Base-by-base conservation (phyloP, 371 early-diverging fungal species). In the Mortierella sp. region DNA sequence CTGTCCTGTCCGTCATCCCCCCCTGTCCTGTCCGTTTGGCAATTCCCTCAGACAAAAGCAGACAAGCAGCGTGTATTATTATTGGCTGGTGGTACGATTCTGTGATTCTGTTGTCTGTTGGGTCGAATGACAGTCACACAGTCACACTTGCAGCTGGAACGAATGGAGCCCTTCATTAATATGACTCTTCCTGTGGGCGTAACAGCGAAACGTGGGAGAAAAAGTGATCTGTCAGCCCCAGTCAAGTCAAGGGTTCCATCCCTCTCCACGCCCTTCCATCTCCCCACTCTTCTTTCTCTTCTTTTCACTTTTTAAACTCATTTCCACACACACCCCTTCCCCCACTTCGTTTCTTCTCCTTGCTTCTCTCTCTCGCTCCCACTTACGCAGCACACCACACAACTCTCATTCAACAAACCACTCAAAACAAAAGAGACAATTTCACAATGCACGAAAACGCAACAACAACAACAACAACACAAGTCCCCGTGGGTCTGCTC, bases 401-500 rank as follows among this genome's bases (percentile, higher is more conserved):
- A 27, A 21, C 29, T 3, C 54, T 71, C 71, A 49, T 29, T 11
- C 43, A 21, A 7, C 38, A 72, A 29, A 27, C 29, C 38, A n/a
- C n/a, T 29, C 10, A 21, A 1, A 71, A 3, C 24, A 7, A 54
- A 38, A 48, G 21, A 41, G n/a, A 43, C 16, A 11, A 35, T 32
- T 24, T 46, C 55, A 72, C 51, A 55, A 81, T 81, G 72, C 51
- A 55, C 8, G 70, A 38, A 18, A 71, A 70, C 75, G n/a, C 35
- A 63, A 43, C 73, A 8, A 16, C 68, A 56, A 12, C 73, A 14
- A 8, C 68, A 56, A 12, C 70, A 38, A 12, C 81, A 12, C 88
- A 88, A 54, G 82, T 88, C 76, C 83, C 87, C 11, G 90, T 90
- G 10, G 90, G 90, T n/a, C 65, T 82, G 35, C 77, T 90, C 49